Conservation (phyloP, 345 rosid species). For the Boechera retrofracta region DNA sequence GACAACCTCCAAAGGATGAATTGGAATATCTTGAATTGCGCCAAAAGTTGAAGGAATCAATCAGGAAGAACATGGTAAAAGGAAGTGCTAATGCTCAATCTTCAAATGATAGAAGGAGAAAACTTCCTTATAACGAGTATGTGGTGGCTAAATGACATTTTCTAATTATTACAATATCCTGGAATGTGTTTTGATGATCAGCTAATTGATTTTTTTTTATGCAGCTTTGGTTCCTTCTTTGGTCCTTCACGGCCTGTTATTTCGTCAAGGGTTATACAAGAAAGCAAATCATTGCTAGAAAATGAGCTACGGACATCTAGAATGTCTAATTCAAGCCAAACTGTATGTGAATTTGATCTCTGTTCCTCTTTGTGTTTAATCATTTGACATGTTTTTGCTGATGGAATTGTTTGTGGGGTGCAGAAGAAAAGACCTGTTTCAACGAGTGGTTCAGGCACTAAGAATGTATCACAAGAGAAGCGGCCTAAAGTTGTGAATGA, state of each 20-base stretch:
- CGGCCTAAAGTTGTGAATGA: conserved; percentile 54
- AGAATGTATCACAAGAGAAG: conserved; percentile 44
- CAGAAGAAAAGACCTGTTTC: conserved; percentile 64
- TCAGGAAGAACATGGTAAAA: conserved; percentile 59
- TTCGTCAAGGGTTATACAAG: conserved; percentile 90
- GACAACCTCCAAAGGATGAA: conserved; percentile 41
- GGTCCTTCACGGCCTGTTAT: conserved; percentile 93
- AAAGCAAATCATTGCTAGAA: conserved; percentile 92
- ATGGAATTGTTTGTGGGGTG: conserved; percentile 28
- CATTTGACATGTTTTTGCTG: neutral
- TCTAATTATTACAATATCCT: neutral
- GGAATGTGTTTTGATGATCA: conserved; percentile 15
- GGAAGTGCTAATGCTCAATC: conserved; percentile 49
- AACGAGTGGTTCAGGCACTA: conserved; percentile 47
- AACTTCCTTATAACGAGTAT: conserved; percentile 67
- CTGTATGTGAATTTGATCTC: conserved; percentile 49
- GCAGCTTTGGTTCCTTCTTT: conserved; percentile 94
- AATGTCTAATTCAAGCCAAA: conserved; percentile 43
- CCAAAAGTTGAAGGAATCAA: conserved; percentile 64
- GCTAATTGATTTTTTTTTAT: neutral
- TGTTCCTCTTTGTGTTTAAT: neutral
- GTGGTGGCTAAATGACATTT: conserved; percentile 25
- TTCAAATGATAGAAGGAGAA: conserved; percentile 51
- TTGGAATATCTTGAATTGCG: conserved; percentile 70
- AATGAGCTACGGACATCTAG: conserved; percentile 59